Conservation (phyloP, 129 eudicot genomes). For the Erigeron canadensis region DNA sequence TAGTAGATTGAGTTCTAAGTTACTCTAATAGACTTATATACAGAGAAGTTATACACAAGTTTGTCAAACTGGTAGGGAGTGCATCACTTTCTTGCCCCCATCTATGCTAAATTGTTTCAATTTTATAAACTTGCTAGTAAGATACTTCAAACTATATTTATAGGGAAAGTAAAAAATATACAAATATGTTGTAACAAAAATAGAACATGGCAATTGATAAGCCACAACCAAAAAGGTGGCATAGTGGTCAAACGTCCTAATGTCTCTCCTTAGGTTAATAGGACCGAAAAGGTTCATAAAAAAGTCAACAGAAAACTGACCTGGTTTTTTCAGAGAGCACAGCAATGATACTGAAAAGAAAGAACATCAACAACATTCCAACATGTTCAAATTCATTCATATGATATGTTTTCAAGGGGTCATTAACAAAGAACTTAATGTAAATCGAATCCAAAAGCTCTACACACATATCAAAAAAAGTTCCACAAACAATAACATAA, state of each 20-base stretch:
- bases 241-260: too few relatives aligned
- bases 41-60: not conserved
- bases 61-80: not conserved
- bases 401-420: slow-evolving; percentile 72
- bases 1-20: not conserved
- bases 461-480: slow-evolving; percentile 81
- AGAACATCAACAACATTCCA: slow-evolving; percentile 97
- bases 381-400: slow-evolving; percentile 93
- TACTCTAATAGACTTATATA: not conserved
- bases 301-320: slow-evolving; percentile 36
- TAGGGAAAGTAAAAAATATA: too few relatives aligned
- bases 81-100: too few relatives aligned
- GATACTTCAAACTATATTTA: too few relatives aligned
- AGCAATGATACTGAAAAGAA: slow-evolving; percentile 63
- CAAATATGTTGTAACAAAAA: slow-evolving; percentile 11
- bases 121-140: too few relatives aligned
- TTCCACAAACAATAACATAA: slow-evolving; percentile 67
- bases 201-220: slow-evolving; percentile 13
- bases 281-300: not conserved
- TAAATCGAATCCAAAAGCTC: slow-evolving; percentile 88
- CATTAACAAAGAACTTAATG: slow-evolving; percentile 68
- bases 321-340: slow-evolving; percentile 80
- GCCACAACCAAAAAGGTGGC: too few relatives aligned
- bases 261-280: too few relatives aligned
- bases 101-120: too few relatives aligned